Evolutionary conservation across 768 basidiomycete genomes (phyloP), one percentile per base, ranked within the genome.

Genomic region (Mycena belliarum): DNA sequence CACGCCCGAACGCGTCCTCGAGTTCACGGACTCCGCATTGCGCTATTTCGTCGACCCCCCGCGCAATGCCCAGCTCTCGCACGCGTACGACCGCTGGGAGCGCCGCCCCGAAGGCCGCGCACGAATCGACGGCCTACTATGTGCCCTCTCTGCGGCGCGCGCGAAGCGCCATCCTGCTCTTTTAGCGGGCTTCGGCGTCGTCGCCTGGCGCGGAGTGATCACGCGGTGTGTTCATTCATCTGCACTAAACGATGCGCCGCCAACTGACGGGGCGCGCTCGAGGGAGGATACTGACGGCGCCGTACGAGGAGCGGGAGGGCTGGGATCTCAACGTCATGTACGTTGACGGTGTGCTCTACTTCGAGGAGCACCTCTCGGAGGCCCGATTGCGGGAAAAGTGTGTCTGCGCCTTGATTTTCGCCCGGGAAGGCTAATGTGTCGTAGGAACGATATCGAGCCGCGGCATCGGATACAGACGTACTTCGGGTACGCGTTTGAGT

Each of bases 401-500:
- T 65, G 84, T 63, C n/a, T 38, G 29, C 28, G 43, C 0, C 14
- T 8, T 55, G 12, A 7, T 21, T 32, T 23, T 33, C 15, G n/a
- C 48, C 33, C 48, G 4, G n/a, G 25, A 26, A 43, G 52, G 49
- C 11, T 57, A 18, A 26, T 57, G 40, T 61, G 15, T 15, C 32
- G 25, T 24, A 93, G 93, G 67, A 82, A 89, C 51, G 75, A 87
- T 55, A 79, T 88, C 73, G 73, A 81, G n/a, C 81, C 83, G 12
- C 81, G 80, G 14, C 87, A 88, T 28, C 82, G 81, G 2, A 73
- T 79, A 24, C 83, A 86, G 66, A 80, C 80, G 10, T 95, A 95
- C 70, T 91, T 87, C 69, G 93, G 92, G 18, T 95, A 95, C 70
- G 82, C 92, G 0, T 95, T 95, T 63, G 93, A 95, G 69, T 89